Evolutionary conservation across 129 eudicot genomes (phyloP).

Genomic region (Flaveria bidentis): DNA sequence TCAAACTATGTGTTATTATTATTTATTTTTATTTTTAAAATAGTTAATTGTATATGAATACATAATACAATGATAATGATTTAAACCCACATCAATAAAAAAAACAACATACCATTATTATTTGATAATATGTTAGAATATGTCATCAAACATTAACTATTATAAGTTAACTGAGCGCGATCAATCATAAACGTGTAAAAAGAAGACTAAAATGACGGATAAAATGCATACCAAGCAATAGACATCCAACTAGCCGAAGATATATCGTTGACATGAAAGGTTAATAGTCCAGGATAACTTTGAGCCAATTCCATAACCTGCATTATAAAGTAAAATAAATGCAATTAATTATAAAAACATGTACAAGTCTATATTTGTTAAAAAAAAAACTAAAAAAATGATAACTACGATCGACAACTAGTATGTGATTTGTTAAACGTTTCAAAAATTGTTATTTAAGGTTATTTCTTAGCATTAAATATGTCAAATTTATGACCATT

Average conservation of each 20-base stretch:
- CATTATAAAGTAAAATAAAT: neutral
- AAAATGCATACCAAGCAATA: conserved; percentile 50
- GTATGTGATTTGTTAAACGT: no score
- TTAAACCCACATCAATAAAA: no score
- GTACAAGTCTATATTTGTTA: no score
- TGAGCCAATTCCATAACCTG: conserved; percentile 45
- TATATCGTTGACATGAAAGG: conserved; percentile 47
- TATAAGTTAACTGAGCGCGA: neutral
- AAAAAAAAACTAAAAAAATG: neutral
- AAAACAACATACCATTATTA: neutral
- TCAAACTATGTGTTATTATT: neutral
- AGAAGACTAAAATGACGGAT: no score
- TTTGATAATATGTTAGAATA: neutral
- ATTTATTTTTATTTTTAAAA: no score
- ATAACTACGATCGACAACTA: neutral
- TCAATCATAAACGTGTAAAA: neutral
- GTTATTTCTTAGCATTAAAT: neutral
- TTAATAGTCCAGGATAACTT: conserved; percentile 37
- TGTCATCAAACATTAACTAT: neutral
- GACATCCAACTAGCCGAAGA: conserved; percentile 82
- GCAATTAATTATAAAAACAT: no score
- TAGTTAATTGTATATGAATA: no score
- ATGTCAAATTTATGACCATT: neutral
- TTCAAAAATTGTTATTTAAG: no score
- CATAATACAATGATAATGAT: no score